These are phyloP conservation scores for Plasmodium sp. DNA, from an alignment of 169 alveolate species.

Conservation along the genomic window DNA sequence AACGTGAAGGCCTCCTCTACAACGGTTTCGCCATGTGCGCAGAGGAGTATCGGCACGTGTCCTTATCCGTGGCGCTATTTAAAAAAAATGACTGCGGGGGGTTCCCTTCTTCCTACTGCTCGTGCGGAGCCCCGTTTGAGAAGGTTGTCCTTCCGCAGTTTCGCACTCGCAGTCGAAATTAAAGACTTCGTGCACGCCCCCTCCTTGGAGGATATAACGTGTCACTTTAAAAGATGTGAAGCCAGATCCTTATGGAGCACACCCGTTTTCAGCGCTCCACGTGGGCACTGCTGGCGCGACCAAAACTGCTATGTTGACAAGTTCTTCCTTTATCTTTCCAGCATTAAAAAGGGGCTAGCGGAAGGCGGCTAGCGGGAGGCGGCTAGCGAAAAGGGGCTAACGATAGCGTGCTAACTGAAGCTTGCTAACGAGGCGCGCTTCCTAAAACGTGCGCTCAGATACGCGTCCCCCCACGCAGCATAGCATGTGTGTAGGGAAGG, in stretches of 20 bases:
- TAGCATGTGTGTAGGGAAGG: background rate
- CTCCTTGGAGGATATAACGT: background rate
- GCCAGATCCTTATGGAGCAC: background rate
- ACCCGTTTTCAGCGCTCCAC: background rate
- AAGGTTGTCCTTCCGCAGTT: background rate
- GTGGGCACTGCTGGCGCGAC: background rate
- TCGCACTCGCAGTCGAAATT: background rate
- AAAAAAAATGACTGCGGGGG: background rate
- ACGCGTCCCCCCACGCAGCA: background rate
- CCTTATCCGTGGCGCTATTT: background rate
- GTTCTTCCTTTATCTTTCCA: background rate
- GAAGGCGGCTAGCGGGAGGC: too few relatives aligned
- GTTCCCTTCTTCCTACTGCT: background rate
- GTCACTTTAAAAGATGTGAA: background rate
- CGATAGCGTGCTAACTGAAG: background rate
- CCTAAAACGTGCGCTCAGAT: background rate
- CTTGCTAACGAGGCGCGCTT: too few relatives aligned
- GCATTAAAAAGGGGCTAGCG: background rate
- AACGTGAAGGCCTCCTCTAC: background rate
- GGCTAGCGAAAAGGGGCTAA: background rate
- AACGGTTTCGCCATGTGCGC: background rate
- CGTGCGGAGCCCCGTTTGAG: background rate
- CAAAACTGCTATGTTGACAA: background rate
- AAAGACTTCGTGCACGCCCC: background rate
- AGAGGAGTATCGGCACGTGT: background rate